Evolutionary conservation across 106 monocot species (phyloP), one percentile per base, ranked within the genome.

Genomic region (Dactylorhiza incarnata): DNA sequence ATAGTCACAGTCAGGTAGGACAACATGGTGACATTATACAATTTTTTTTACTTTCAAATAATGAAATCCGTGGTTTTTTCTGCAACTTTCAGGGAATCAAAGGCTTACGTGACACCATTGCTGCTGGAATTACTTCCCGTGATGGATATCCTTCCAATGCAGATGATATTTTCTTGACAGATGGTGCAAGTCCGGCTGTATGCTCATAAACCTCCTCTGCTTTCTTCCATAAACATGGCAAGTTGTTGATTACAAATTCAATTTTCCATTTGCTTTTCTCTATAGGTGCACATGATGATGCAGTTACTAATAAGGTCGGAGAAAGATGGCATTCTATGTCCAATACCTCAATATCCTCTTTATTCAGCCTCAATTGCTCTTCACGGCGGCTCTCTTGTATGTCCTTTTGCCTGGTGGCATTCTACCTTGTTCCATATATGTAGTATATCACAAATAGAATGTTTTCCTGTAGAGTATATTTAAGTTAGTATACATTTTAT

Each of bases 211-310:
- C 45, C 53, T 10, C 7, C 1, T 9, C 52, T 52, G 14, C 51
- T 20, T 0, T 20, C 6, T 23, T 44, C 69, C 43, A 8, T 54
- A 24, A 71, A 43, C 14, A n/a, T n/a, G 16, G 45, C 7, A 72
- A 17, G 49, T 6, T 49, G 48, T 44, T 49, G 45, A 3, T 49
- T 48, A 48, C 7, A 49, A 22, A 0, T 14, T 25, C 5, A 4
- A 49, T 49, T 49, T 72, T 49, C 72, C 50, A 13, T 74, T 45
- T 49, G 29, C 52, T 74, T 59, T 49, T 59, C 65, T 24, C 22
- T 44, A 29, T 77, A 99, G 99, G 99, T 99, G 19, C 99, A 94
- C 68, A 99, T 90, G 87, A 99, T 99, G 99, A 94, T 99, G 99
- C 94, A 94, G 69, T 75, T 99, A 63, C 73, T 99, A 48, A 68